A percentile compares a stretch with the other conserved stretches of the same genome.
phyloP scores from a whole-genome alignment of 257 asterid species.

The Solanum paucissectum region DNA sequence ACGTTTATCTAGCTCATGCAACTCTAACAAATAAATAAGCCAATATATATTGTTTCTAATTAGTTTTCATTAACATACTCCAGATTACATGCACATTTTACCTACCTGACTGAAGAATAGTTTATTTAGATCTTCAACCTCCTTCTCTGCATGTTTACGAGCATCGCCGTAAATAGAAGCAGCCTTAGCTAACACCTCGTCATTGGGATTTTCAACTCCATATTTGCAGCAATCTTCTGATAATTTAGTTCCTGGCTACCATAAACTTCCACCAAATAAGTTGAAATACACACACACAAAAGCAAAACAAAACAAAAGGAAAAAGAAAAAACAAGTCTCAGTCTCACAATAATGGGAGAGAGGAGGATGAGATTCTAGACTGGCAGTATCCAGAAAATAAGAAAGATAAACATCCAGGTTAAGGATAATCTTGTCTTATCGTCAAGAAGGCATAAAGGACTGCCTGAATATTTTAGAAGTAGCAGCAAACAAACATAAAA shows the following conservation, averaged over 20 bases:
- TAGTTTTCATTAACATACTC: not conserved
- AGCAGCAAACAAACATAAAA: not conserved
- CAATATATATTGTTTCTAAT: not conserved
- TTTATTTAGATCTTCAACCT: conserved; percentile 79
- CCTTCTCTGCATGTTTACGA: conserved; percentile 85
- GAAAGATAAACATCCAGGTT: not conserved
- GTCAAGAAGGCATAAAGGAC: not conserved
- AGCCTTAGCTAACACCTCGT: conserved; percentile 81
- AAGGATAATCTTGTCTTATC: not conserved
- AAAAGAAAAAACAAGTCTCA: not conserved
- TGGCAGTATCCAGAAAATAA: not conserved
- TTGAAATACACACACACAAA: not conserved
- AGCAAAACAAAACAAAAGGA: too few relatives aligned
- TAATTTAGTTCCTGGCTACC: conserved; percentile 84
- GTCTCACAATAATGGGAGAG: not conserved
- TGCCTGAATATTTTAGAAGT: not conserved
- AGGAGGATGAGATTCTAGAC: not conserved
- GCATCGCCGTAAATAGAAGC: conserved; percentile 88
- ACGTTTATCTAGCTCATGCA: not conserved
- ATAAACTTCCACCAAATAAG: not conserved
- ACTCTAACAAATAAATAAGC: not conserved
- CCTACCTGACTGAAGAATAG: conserved; percentile 76
- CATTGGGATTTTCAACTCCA: conserved; percentile 70
- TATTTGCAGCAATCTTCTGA: conserved; percentile 84
- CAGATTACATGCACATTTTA: not conserved